phyloP scores from a whole-genome alignment of 306 rosid genomes.

The Abrus precatorius region DNA sequence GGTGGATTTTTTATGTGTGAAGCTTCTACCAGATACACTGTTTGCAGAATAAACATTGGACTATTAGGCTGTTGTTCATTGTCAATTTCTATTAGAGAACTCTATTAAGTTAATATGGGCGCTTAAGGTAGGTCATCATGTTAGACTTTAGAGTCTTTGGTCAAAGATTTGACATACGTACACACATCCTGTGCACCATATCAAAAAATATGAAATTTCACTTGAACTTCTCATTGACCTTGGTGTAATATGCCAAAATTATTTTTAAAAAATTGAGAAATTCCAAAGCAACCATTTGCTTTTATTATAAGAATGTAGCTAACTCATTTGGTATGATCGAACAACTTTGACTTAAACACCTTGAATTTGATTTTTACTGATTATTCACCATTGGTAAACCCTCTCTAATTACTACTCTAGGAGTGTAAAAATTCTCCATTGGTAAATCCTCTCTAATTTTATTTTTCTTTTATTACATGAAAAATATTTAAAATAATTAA shows the following conservation, averaged over 20 bases:
- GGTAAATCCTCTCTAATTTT: too few relatives aligned
- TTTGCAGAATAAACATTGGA: neutral
- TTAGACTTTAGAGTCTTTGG: neutral
- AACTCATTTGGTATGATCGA: neutral
- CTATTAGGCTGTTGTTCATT: neutral
- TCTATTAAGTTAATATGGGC: neutral
- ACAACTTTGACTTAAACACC: neutral
- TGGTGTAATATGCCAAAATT: neutral
- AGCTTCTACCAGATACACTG: neutral
- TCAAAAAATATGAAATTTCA: slow-evolving; percentile 25
- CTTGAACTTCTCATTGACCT: slow-evolving; percentile 12
- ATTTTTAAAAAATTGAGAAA: neutral
- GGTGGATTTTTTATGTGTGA: neutral
- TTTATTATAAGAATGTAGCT: neutral
- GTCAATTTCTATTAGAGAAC: slow-evolving; percentile 23
- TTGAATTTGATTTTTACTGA: neutral
- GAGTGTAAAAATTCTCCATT: too few relatives aligned
- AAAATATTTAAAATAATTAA: too few relatives aligned
- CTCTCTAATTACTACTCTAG: too few relatives aligned
- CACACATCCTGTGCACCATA: neutral
- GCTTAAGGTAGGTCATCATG: neutral
- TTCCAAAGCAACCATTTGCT: neutral
- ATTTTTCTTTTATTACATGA: too few relatives aligned
- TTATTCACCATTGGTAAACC: neutral
- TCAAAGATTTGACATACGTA: slow-evolving; percentile 28